A percentile compares a stretch with the other conserved stretches of the same genome.
These are phyloP conservation scores for Kwoniella mangroviensis DNA, from an alignment of 768 basidiomycete genomes.

Conservation along the genomic window DNA sequence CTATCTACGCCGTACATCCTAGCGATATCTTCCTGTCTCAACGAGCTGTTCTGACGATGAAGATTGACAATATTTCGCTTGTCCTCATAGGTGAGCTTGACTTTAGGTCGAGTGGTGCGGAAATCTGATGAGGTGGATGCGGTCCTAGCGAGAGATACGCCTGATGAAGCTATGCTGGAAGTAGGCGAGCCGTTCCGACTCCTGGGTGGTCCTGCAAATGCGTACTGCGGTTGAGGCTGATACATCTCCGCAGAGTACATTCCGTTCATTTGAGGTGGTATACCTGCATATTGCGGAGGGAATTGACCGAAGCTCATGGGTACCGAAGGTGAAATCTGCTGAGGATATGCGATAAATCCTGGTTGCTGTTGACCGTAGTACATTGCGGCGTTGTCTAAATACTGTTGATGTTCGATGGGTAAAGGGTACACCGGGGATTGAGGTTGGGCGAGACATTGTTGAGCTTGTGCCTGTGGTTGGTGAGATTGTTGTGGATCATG, in stretches of 20 bases:
- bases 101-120: slow-evolving; percentile 43
- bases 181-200: slow-evolving; percentile 42
- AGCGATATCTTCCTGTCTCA: slow-evolving; percentile 57
- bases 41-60: slow-evolving; percentile 45
- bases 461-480: slow-evolving; percentile 7
- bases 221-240: slow-evolving; percentile 20
- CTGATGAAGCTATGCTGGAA: slow-evolving; percentile 36
- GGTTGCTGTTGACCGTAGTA: slow-evolving; percentile 26
- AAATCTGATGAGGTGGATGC: slow-evolving; percentile 42
- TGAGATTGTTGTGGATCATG: slow-evolving; percentile 12
- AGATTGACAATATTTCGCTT: slow-evolving; percentile 55
- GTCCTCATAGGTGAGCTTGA: slow-evolving; percentile 56
- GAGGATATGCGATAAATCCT: not conserved
- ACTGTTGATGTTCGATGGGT: slow-evolving; percentile 32
- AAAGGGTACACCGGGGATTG: slow-evolving; percentile 21
- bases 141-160: slow-evolving; percentile 34
- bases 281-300: slow-evolving; percentile 27
- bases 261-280: slow-evolving; percentile 23
- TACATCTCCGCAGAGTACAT: slow-evolving; percentile 19
- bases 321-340: slow-evolving; percentile 12
- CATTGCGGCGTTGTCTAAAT: slow-evolving; percentile 28
- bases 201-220: slow-evolving; percentile 36
- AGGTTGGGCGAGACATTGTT: slow-evolving; percentile 1
- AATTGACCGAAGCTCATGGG: slow-evolving; percentile 18
- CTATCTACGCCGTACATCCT: slow-evolving; percentile 55